Percentiles rank a stretch among this genome's conserved stretches.
These are phyloP conservation scores for Holtermannia corniformis DNA, from an alignment of 768 basidiomycete species.

Conservation along the genomic window DNA sequence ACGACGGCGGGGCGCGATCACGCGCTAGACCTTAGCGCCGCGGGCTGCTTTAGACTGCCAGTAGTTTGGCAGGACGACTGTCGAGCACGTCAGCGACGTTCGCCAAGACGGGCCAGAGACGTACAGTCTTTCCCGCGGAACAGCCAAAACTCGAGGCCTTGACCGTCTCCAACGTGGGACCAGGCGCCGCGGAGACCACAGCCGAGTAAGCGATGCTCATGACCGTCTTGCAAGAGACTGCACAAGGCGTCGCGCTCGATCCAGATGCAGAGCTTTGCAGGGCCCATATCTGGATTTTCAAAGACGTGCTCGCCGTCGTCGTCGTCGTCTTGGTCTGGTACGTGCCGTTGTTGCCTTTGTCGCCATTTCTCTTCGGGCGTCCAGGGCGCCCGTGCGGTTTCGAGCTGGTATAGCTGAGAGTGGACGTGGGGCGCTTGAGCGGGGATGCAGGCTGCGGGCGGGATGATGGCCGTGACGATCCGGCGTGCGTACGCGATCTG, in stretches of 20 bases:
- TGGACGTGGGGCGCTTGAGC: conserved; percentile 2
- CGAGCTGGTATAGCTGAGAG: conserved; percentile 6
- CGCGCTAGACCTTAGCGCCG: no score
- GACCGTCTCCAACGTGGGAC: conserved; percentile 6
- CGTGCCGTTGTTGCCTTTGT: background rate
- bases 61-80: conserved; percentile 16
- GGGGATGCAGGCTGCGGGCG: background rate
- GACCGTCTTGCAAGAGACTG: background rate
- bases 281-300: conserved; percentile 22
- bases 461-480: conserved; percentile 6
- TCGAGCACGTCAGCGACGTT: background rate
- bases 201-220: conserved; percentile 4
- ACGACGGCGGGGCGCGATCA: no score
- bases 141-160: conserved; percentile 5
- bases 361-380: conserved; percentile 27
- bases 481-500: conserved; percentile 21
- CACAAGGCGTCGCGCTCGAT: conserved; percentile 1
- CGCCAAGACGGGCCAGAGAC: background rate
- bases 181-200: conserved; percentile 16
- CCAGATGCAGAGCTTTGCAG: conserved; percentile 11
- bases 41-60: conserved; percentile 19
- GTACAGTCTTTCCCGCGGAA: conserved; percentile 18
- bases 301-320: background rate
- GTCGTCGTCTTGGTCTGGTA: conserved; percentile 6
- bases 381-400: conserved; percentile 30